Conservation (phyloP, 179 eudicot genomes). For the Beta macrorhiza region DNA sequence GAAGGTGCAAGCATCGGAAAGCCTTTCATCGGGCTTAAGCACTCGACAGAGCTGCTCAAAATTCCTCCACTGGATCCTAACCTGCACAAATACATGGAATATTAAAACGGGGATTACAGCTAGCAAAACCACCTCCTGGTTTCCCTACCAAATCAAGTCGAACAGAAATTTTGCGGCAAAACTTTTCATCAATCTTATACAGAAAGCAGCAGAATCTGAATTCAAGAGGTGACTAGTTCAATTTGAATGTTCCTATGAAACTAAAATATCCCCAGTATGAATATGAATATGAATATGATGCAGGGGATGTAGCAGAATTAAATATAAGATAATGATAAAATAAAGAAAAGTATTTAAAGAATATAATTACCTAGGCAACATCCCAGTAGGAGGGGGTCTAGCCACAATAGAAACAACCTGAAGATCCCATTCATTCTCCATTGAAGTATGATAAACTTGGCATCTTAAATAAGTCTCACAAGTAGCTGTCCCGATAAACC, state of each 20-base stretch:
- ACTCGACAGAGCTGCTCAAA: conserved; percentile 52
- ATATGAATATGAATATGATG: not conserved
- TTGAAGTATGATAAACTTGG: conserved; percentile 71
- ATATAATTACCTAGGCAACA: conserved; percentile 62
- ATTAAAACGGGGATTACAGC: not conserved
- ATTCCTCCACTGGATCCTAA: conserved; percentile 53
- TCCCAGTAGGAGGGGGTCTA: conserved; percentile 58
- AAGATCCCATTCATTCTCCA: conserved; percentile 86
- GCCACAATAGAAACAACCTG: conserved; percentile 75
- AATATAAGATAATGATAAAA: not conserved
- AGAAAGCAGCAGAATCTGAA: not conserved
- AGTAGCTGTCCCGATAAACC: conserved; percentile 92
- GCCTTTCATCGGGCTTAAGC: conserved; percentile 53
- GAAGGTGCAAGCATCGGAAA: conserved; percentile 34
- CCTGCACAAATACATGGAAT: conserved; percentile 34
- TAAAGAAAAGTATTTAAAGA: not conserved
- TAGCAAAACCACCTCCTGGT: not conserved
- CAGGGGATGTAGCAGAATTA: not conserved
- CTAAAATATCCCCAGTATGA: too few relatives aligned
- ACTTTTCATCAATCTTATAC: not conserved
- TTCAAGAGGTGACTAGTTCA: not conserved
- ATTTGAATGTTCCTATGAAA: not conserved
- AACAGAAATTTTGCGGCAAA: not conserved
- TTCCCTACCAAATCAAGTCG: not conserved
- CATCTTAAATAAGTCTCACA: conserved; percentile 92